Percentiles rank a stretch among this genome's conserved stretches.
Evolutionary conservation across 176 grass and related monocot genomes (phyloP).

Genomic region (Ensete glaucum): DNA sequence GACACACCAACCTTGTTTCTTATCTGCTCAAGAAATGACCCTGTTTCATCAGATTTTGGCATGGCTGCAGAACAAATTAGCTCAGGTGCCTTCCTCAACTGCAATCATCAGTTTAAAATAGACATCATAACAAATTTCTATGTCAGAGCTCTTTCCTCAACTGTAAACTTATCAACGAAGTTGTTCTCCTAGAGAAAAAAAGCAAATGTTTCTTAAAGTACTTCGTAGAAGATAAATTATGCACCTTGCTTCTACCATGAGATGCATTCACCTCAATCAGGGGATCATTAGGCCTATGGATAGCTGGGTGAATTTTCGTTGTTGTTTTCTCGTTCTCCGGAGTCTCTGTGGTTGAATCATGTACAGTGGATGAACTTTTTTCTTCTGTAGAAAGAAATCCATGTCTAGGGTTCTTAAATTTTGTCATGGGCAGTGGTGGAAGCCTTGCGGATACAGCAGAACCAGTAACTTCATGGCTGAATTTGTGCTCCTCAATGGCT

Average conservation of each 20-base stretch:
- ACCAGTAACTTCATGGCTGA: neutral
- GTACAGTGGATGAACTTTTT: neutral
- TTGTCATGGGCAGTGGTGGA: conserved; percentile 7
- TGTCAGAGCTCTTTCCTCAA: no score
- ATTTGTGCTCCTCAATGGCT: neutral
- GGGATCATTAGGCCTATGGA: conserved; percentile 43
- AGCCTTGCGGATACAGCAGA: neutral
- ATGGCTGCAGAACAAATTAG: conserved; percentile 45
- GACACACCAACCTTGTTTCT: conserved; percentile 60
- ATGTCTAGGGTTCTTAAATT: neutral
- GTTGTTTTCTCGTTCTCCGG: conserved; percentile 28
- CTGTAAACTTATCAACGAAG: no score
- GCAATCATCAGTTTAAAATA: conserved; percentile 4
- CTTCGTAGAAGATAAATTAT: neutral
- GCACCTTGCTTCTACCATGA: conserved; percentile 88
- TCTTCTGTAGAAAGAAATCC: neutral
- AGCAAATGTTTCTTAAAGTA: no score
- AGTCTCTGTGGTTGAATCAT: neutral
- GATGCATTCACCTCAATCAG: conserved; percentile 43
- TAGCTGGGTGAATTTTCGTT: conserved; percentile 27
- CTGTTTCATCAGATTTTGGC: conserved; percentile 35
- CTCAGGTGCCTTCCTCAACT: conserved; percentile 64
- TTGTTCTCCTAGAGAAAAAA: no score
- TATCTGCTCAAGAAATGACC: conserved; percentile 73
- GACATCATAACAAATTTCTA: no score